These are phyloP conservation scores for Trametes maxima DNA, from an alignment of 768 basidiomycete species.

Conservation along the genomic window DNA sequence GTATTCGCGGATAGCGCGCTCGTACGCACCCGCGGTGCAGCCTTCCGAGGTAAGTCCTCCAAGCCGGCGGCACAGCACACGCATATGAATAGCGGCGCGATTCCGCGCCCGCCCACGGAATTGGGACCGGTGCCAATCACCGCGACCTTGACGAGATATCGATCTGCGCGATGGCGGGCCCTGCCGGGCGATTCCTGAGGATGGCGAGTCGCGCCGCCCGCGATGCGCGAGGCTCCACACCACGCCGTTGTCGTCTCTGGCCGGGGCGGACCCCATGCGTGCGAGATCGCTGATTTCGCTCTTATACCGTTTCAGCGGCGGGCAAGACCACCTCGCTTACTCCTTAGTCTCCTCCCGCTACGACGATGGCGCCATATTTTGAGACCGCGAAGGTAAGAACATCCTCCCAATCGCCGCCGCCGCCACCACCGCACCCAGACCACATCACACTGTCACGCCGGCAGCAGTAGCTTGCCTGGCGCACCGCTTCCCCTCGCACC, in stretches of 20 bases:
- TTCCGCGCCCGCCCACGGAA: constrained; percentile 12
- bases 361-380: constrained; percentile 59
- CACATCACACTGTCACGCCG: constrained; percentile 9
- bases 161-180: constrained; percentile 22
- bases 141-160: constrained; percentile 23
- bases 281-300: background rate
- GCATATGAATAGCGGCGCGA: background rate
- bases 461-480: constrained; percentile 15
- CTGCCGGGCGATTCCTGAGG: constrained; percentile 11
- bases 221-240: background rate
- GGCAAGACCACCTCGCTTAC: background rate
- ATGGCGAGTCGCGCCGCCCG: background rate
- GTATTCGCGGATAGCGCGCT: background rate
- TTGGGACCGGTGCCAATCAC: constrained; percentile 18
- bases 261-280: background rate
- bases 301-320: background rate
- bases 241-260: constrained; percentile 6
- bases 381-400: constrained; percentile 63
- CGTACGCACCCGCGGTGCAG: background rate
- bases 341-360: background rate
- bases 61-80: constrained; percentile 19
- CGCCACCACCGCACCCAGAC: background rate
- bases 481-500: constrained; percentile 3
- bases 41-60: constrained; percentile 16
- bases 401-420: constrained; percentile 19